Base-by-base conservation (phyloP, 768 basidiomycete genomes). In the Lactarius pseudohatsudake region DNA sequence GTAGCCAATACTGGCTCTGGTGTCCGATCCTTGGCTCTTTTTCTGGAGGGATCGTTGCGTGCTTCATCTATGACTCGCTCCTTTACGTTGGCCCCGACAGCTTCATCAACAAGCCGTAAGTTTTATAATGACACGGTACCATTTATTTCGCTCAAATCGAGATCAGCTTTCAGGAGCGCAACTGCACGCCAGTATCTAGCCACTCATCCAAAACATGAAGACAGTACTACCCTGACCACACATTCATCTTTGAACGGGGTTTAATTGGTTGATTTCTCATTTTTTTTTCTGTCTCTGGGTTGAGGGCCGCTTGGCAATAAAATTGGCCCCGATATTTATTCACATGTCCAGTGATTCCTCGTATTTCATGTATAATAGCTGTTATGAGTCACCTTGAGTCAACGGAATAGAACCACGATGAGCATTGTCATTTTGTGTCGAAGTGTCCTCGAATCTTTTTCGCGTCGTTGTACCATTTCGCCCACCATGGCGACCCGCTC, bases 1-100 rank as follows among this genome's bases (percentile, higher is more conserved):
- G 74, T 69, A 83, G 80, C 71, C 87, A 90, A 64, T 90, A 89
- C 71, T 90, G 88, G 88, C 70, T 90, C 36, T 90, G 89, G 88
- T 85, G 84, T 70, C 84, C 86, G 1, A 72, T 87, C 20, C 75
- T 87, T 54, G 86, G 77, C 1, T 82, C 87, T 18, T 82, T 89
- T 72, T 68, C 83, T 38, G 88, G 88, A 26, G 86, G 80, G 55
- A 79, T 84, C 65, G 73, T 76, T 4, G 89, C 83, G 10, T 78
- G 80, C 7, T 74, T 84, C 64, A 67, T 84, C 53, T 90, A 90
- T 69, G 88, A 90, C 70, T 45, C 77, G 2, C 77, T 87, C 67
- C 61, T 89, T 59, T 88, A 82, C 75, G 79, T 79, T 2, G 87
- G 86, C n/a, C 68, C 78, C 3, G 86, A 88, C 62, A 82, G 80